phyloP scores from a whole-genome alignment of 2,329 filamentous ascomycete genomes.

The Ramularia collo-cygni region DNA sequence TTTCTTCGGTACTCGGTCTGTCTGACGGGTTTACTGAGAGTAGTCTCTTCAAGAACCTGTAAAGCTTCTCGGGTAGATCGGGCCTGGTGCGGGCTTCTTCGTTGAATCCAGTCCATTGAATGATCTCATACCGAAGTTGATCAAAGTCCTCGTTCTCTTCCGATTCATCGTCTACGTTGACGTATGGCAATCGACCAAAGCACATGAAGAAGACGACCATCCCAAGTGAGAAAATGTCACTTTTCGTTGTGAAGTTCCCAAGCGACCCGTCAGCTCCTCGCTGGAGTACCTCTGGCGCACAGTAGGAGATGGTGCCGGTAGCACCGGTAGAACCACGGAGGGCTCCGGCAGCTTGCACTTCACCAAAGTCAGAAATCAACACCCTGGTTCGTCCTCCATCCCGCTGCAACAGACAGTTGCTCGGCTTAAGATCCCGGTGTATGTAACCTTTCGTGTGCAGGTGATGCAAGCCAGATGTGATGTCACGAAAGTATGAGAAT shows the following conservation, averaged over 20 bases:
- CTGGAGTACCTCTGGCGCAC: constrained; percentile 84
- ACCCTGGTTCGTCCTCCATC: constrained; percentile 63
- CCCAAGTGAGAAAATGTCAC: constrained; percentile 93
- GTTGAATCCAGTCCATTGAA: constrained; percentile 78
- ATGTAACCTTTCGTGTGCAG: constrained; percentile 89
- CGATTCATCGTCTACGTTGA: constrained; percentile 72
- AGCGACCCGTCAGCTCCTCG: constrained; percentile 59
- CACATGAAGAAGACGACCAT: constrained; percentile 99
- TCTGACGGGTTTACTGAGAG: constrained; percentile 69
- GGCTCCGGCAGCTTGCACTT: constrained; percentile 79
- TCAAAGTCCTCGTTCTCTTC: constrained; percentile 93
- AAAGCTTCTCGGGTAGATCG: constrained; percentile 80
- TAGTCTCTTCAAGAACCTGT: constrained; percentile 73
- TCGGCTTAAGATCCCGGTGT: constrained; percentile 91
- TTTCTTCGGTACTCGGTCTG: constrained; percentile 78
- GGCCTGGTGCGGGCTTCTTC: constrained; percentile 52
- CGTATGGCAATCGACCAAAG: constrained; percentile 82
- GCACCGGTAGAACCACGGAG: constrained; percentile 84
- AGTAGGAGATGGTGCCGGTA: constrained; percentile 95
- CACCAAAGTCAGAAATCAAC: constrained; percentile 94
- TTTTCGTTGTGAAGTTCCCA: constrained; percentile 93
- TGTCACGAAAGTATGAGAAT: constrained; percentile 92
- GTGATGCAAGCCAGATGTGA: constrained; percentile 84
- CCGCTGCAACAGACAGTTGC: constrained; percentile 83
- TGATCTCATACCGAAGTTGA: constrained; percentile 75